These are phyloP conservation scores for Musa beccarii DNA, from an alignment of 176 grass and related monocot genomes.

Conservation along the genomic window DNA sequence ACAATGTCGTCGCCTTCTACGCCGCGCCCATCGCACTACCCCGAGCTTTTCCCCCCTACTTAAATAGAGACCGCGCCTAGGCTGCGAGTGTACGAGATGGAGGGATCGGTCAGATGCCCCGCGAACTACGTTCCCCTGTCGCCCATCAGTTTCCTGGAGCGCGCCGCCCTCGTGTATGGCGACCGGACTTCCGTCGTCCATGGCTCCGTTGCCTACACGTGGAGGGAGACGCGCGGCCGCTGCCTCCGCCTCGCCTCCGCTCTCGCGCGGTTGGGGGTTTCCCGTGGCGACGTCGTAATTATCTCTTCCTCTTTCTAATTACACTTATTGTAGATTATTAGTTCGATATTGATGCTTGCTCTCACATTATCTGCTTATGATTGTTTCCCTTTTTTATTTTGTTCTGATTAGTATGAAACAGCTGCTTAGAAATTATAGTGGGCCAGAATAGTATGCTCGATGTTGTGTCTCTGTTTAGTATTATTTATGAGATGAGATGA, in stretches of 20 bases:
- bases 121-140: slow-evolving; percentile 82
- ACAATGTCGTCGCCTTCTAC: too few species aligned
- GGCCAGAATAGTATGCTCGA: too few species aligned
- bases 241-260: slow-evolving; percentile 67
- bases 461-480: too few species aligned
- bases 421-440: too few species aligned
- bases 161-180: slow-evolving; percentile 55
- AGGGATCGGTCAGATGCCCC: slow-evolving; percentile 43
- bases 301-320: background rate
- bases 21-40: too few species aligned
- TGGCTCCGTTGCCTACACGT: slow-evolving; percentile 25
- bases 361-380: too few species aligned
- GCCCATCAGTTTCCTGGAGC: slow-evolving; percentile 76
- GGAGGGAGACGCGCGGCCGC: slow-evolving; percentile 47
- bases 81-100: slow-evolving; percentile 25
- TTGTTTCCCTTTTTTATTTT: too few species aligned
- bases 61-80: too few species aligned
- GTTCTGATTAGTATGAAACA: too few species aligned
- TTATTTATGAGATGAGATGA: too few species aligned
- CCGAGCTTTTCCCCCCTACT: too few species aligned
- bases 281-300: slow-evolving; percentile 46
- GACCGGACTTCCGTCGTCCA: slow-evolving; percentile 34
- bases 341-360: background rate
- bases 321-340: background rate
- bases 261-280: slow-evolving; percentile 39